Evolutionary conservation across 1,284 basidiomycete genomes (phyloP), one percentile per base, ranked within the genome.

Genomic region (Tilletia horrida): DNA sequence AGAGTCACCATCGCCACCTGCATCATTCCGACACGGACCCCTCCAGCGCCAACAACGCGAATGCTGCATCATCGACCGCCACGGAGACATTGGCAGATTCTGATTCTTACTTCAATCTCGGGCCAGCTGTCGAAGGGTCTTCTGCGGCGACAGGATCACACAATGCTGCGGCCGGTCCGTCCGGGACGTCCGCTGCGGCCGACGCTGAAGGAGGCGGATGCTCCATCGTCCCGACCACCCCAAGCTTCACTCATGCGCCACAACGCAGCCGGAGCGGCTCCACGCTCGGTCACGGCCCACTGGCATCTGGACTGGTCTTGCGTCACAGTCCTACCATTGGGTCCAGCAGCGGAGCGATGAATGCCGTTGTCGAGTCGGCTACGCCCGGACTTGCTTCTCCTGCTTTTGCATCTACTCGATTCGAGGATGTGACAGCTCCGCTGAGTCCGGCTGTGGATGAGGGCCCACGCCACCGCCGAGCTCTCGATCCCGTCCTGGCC

Each of bases 401-500:
- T 40, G 35, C 35, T 40, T 40, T 40, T 11, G 35, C 35, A 6
- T 40, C 35, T 11, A 40, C 35, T 40, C 35, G 35, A 40, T 40
- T 40, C 35, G 35, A 40, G 35, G 35, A 40, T 11, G 35, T 40
- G 35, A 40, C 35, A 4, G 35, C 35, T 40, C 35, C 35, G 35
- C 35, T 40, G 35, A 40, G 35, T 40, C 35, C 35, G 11, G 35
- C 35, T 11, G 35, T 11, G 35, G 35, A 40, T 21, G 16, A 25
- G 9, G 27, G 27, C 7, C 31, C 55, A 29, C 23, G 31, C 11
- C 55, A 59, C 27, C 55, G 55, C 14, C 67, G 71, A 16, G 57
- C 64, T 18, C 79, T 81, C 59, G 78, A 80, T 35, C 70, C 73
- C 21, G 43, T 55, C n/a, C 67, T 81, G 18, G 64, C 72, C 16